phyloP scores from a whole-genome alignment of 805 yeast species.

The Zygosaccharomyces gambellarensis region DNA sequence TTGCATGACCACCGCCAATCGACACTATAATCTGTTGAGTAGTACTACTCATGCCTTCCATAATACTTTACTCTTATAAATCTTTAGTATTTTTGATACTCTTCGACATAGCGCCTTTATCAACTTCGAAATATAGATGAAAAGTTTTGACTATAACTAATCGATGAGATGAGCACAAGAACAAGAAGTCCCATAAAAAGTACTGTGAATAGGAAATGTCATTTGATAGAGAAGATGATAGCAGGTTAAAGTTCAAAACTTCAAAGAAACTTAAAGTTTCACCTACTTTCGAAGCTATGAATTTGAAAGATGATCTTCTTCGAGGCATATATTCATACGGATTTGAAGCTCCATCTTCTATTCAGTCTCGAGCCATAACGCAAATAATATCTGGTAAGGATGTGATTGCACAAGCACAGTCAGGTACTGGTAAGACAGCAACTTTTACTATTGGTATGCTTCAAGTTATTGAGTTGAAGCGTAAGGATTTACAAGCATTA shows the following conservation, averaged over 20 bases:
- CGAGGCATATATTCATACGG: constrained; percentile 80
- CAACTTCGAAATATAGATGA: not conserved
- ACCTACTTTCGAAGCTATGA: constrained; percentile 68
- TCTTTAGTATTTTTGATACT: not conserved
- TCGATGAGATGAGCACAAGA: constrained; percentile 1
- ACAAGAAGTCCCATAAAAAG: not conserved
- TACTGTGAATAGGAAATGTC: constrained; percentile 37
- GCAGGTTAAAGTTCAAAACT: constrained; percentile 55
- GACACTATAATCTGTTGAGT: constrained; percentile 17
- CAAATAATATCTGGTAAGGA: constrained; percentile 93
- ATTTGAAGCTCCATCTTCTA: constrained; percentile 93
- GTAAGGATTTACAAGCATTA: constrained; percentile 79
- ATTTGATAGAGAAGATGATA: constrained; percentile 56
- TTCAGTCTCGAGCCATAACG: constrained; percentile 92
- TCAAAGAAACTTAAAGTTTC: constrained; percentile 51
- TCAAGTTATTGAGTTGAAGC: constrained; percentile 72
- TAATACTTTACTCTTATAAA: not conserved
- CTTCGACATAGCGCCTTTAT: constrained; percentile 2
- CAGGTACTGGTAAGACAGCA: constrained; percentile 99
- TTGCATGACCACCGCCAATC: constrained; percentile 34
- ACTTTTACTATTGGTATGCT: constrained; percentile 95
- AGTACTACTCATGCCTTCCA: constrained; percentile 6
- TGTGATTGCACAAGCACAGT: constrained; percentile 96
- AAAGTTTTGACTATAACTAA: constrained; percentile 1
- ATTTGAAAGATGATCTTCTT: constrained; percentile 56